Evolutionary conservation across 805 yeast species (phyloP).

Genomic region (Starmerella stellata): DNA sequence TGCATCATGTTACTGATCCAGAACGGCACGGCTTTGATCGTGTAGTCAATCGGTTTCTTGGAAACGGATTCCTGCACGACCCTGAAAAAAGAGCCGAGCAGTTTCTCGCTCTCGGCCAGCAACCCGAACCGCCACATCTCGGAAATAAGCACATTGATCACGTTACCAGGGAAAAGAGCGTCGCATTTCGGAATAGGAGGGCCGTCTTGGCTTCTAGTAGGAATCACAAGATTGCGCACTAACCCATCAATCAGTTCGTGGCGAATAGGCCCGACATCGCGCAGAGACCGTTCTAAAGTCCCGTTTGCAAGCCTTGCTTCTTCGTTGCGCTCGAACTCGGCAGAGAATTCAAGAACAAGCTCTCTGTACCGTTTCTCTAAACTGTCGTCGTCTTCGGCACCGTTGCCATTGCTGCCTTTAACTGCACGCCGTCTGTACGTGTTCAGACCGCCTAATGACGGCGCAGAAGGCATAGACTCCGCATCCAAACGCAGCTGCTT

Average conservation of each 20-base stretch:
- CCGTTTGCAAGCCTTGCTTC: conserved; percentile 7
- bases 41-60: conserved; percentile 64
- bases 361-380: neutral
- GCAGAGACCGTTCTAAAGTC: conserved; percentile 36
- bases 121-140: conserved; percentile 98
- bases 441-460: conserved; percentile 1
- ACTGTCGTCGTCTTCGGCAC: neutral
- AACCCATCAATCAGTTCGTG: conserved; percentile 24
- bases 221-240: conserved; percentile 66
- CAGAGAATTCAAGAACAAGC: neutral
- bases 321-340: conserved; percentile 13
- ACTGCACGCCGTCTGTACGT: neutral
- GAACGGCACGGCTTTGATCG: conserved; percentile 83
- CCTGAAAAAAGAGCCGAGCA: conserved; percentile 72
- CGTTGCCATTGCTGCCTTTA: too few relatives aligned
- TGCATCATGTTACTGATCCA: conserved; percentile 97
- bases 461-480: conserved; percentile 11
- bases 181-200: conserved; percentile 68
- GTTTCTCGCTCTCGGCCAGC: conserved; percentile 77
- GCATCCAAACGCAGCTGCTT: conserved; percentile 20
- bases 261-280: conserved; percentile 9
- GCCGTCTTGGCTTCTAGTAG: conserved; percentile 26
- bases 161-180: conserved; percentile 88
- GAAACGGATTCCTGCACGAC: conserved; percentile 74
- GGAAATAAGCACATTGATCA: conserved; percentile 72